These are phyloP conservation scores for Boletus sp. DNA, from an alignment of 768 basidiomycete species.

Conservation along the genomic window DNA sequence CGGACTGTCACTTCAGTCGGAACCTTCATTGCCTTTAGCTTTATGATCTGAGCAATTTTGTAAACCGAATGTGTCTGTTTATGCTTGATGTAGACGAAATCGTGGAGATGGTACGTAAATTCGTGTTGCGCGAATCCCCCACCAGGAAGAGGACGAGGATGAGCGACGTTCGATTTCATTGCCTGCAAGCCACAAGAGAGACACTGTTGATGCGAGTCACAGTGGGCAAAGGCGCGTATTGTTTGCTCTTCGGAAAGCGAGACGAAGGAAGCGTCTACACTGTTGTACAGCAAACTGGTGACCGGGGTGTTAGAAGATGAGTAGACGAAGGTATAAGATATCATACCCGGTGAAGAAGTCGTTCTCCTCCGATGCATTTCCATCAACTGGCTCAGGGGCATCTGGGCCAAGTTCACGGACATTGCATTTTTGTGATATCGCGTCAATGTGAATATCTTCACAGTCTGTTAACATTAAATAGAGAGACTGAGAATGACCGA, in stretches of 20 bases:
- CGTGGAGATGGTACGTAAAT: conserved; percentile 50
- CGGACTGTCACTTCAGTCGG: conserved; percentile 36
- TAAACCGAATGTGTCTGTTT: conserved; percentile 31
- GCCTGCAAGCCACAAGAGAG: conserved; percentile 44
- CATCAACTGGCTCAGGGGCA: conserved; percentile 48
- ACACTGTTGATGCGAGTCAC: conserved; percentile 40
- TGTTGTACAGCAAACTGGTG: conserved; percentile 51
- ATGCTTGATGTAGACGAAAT: conserved; percentile 58
- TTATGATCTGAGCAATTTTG: conserved; percentile 54
- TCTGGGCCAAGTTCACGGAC: conserved; percentile 39
- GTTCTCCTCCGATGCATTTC: conserved; percentile 35
- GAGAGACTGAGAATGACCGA: conserved; percentile 58
- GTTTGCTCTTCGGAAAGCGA: conserved; percentile 39
- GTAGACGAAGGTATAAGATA: not conserved
- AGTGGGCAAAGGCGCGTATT: conserved; percentile 26
- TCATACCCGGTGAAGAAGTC: conserved; percentile 59
- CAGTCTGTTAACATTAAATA: conserved; percentile 54
- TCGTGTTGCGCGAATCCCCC: conserved; percentile 42
- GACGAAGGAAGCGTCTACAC: conserved; percentile 43
- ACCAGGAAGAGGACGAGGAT: conserved; percentile 26
- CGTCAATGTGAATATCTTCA: conserved; percentile 49
- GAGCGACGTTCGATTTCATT: conserved; percentile 21
- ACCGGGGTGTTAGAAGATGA: not conserved
- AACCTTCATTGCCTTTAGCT: conserved; percentile 30
- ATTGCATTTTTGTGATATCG: conserved; percentile 58